Base-by-base conservation (phyloP, 768 basidiomycete genomes). In the Phanerochaete carnosa region DNA sequence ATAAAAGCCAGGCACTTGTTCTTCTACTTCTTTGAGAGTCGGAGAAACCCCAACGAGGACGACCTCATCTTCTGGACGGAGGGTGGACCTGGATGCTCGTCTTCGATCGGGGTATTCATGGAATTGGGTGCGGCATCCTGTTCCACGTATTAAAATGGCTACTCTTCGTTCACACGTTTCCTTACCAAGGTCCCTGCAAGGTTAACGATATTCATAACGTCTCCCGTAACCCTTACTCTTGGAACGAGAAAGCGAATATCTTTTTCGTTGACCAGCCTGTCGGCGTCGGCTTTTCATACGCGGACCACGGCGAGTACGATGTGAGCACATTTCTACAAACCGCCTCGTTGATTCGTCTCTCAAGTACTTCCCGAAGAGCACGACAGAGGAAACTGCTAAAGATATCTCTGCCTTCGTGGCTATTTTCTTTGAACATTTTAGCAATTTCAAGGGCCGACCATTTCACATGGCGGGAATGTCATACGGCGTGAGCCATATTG, bases 341-440 rank as follows among this genome's bases (percentile, higher is more conserved):
- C 16, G 28, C 6, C 26, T 23, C 19, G 7, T 28, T 7, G 16
- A 12, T 51, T 7, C 49, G 15, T 6, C 6, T 29, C 2, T 25
- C 26, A 28, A 23, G 12, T 11, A 23, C 8, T 12, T 8, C 25
- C 59, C 9, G 19, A 19, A 87, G 86, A 77, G 80, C 51, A 88
- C 82, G 2, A 84, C 87, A 0, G 83, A 87, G 67, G 84, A 88
- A 47, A 88, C 86, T 3, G 86, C 87, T 0, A 77, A 81, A 55
- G 88, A 91, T 64, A 83, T 91, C 3, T 87, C 88, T 0, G 82
- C 84, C 0, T 91, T 91, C 64, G 77, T 90, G 0, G 75, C 81
- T 2, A 83, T 91, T 57, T 90, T 90, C 73, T 90, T 90, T 51
- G 87, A 90, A 65, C 79, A 85, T 59, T 92, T 92, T 68, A 78